phyloP scores from a whole-genome alignment of 148 eudicot species.

The Drosera capensis region DNA sequence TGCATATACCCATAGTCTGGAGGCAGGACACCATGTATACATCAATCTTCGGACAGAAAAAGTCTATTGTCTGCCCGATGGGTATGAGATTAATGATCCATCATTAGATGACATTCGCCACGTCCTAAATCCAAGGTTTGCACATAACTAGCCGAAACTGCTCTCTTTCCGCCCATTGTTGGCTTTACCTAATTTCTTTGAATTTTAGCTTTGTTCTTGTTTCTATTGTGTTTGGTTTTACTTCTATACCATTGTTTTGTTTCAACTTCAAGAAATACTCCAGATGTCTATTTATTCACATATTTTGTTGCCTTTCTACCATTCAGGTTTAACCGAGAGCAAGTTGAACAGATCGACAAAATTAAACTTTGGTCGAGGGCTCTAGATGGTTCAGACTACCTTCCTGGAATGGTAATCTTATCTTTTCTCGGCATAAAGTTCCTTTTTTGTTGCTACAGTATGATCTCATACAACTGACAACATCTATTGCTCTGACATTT shows the following conservation, averaged over 20 bases:
- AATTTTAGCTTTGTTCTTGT: no score
- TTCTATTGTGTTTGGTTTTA: no score
- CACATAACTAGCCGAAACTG: no score
- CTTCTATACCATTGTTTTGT: no score
- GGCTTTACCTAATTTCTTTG: background rate
- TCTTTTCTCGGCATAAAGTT: background rate
- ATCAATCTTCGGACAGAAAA: constrained; percentile 76
- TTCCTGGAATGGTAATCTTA: constrained; percentile 88
- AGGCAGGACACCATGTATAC: constrained; percentile 91
- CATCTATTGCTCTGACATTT: constrained; percentile 3
- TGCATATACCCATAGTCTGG: constrained; percentile 90
- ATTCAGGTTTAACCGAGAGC: constrained; percentile 45
- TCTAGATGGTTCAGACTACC: constrained; percentile 96
- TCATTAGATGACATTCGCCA: constrained; percentile 85
- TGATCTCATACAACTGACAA: background rate
- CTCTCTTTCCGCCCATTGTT: no score
- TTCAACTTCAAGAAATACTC: no score
- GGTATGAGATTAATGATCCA: constrained; percentile 84
- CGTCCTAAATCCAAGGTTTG: constrained; percentile 85
- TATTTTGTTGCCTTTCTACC: constrained; percentile 3
- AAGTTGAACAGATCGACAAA: constrained; percentile 61
- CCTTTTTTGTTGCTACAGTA: background rate
- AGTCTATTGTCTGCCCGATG: constrained; percentile 96
- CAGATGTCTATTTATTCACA: no score
- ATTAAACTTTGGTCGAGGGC: constrained; percentile 89